A percentile compares a stretch with the other conserved stretches of the same genome.
Conservation (phyloP, 495 filamentous ascomycete species). For the Talaromyces proteolyticus region DNA sequence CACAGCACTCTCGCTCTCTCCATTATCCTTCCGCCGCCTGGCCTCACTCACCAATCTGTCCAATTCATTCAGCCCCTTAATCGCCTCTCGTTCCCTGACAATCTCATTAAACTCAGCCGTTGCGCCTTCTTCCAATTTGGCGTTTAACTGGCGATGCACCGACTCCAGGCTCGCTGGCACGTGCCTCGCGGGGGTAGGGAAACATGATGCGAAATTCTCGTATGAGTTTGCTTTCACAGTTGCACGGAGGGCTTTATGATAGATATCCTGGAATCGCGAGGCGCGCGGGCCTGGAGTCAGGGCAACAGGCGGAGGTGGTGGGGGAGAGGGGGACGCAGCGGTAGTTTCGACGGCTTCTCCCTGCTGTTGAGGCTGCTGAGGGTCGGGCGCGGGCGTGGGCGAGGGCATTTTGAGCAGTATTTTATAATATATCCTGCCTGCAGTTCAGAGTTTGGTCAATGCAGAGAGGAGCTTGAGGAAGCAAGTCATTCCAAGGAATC, state of each 20-base stretch:
- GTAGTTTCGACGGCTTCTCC: neutral
- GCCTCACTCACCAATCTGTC: conserved; percentile 73
- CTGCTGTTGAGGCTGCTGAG: neutral
- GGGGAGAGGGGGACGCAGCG: conserved; percentile 41
- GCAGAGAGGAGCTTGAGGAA: too few species aligned
- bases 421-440: too few species aligned
- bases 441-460: too few species aligned
- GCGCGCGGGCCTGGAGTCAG: conserved; percentile 72
- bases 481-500: too few species aligned
- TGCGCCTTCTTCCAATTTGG: conserved; percentile 55
- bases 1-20: conserved; percentile 16
- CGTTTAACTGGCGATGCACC: conserved; percentile 67
- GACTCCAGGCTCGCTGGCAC: conserved; percentile 60
- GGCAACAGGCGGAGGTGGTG: conserved; percentile 49
- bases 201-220: conserved; percentile 79
- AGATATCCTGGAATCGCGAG: conserved; percentile 61
- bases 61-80: conserved; percentile 73
- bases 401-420: neutral
- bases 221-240: conserved; percentile 70
- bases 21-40: conserved; percentile 46
- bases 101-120: conserved; percentile 73
- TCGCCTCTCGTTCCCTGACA: conserved; percentile 60
- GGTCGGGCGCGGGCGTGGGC: neutral
- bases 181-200: conserved; percentile 71
- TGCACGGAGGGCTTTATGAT: conserved; percentile 58